Conservation (phyloP, 805 yeast species). For the Torulaspora maleeae region DNA sequence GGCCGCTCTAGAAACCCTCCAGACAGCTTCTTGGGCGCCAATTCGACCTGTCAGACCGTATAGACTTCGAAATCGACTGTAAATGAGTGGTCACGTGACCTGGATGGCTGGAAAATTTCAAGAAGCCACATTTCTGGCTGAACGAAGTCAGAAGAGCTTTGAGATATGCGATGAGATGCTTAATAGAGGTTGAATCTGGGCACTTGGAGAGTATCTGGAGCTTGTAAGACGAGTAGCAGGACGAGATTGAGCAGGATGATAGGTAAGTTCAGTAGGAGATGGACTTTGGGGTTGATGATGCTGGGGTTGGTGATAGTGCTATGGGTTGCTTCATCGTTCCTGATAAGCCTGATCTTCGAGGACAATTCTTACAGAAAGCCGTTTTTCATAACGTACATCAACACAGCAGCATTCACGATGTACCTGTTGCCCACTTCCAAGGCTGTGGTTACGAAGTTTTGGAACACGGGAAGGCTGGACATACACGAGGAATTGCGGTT, state of each 20-base stretch:
- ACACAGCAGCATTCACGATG: constrained; percentile 77
- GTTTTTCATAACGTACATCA: constrained; percentile 84
- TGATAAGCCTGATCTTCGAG: constrained; percentile 73
- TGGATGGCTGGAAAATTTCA: background rate
- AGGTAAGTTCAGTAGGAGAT: constrained; percentile 32
- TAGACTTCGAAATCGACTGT: background rate
- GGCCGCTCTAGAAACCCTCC: background rate
- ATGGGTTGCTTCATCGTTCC: constrained; percentile 89
- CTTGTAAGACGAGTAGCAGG: background rate
- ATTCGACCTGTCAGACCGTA: background rate
- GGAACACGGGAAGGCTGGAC: constrained; percentile 28
- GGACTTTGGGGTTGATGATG: constrained; percentile 76
- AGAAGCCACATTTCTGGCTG: constrained; percentile 2
- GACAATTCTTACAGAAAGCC: constrained; percentile 76
- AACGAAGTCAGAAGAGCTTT: background rate
- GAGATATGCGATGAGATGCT: background rate
- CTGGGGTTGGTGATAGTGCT: constrained; percentile 70
- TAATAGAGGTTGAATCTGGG: background rate
- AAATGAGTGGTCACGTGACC: background rate
- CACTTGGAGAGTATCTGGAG: background rate
- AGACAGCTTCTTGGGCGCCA: background rate
- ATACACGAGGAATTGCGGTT: constrained; percentile 28
- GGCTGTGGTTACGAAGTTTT: constrained; percentile 28
- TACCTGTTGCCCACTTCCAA: constrained; percentile 61
- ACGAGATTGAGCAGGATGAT: constrained; percentile 4